phyloP scores from a whole-genome alignment of 2,329 filamentous ascomycete species.

The Penicillium sp. region DNA sequence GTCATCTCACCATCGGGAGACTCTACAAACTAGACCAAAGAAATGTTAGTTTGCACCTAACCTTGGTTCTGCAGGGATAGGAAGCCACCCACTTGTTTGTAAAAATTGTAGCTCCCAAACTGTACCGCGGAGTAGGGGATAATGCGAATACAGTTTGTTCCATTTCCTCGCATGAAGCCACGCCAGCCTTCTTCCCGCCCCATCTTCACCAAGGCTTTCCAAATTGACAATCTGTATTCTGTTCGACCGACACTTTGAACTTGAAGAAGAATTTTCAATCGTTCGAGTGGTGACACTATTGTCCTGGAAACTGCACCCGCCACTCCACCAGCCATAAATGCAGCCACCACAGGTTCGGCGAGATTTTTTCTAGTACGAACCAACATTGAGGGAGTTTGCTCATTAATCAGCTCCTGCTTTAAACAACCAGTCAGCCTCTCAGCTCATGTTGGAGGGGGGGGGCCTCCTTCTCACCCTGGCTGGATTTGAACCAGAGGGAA shows the following conservation, averaged over 20 bases:
- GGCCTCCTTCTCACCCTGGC: not conserved
- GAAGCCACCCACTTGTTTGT: slow-evolving; percentile 72
- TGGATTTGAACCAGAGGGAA: slow-evolving; percentile 15
- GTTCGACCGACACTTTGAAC: slow-evolving; percentile 85
- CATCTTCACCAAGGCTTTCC: slow-evolving; percentile 88
- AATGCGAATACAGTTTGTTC: slow-evolving; percentile 97
- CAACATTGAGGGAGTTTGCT: slow-evolving; percentile 21
- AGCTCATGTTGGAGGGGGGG: not conserved
- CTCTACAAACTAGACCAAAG: slow-evolving; percentile 65
- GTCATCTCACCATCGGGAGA: slow-evolving; percentile 71
- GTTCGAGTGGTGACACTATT: slow-evolving; percentile 91
- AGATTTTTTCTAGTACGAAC: slow-evolving; percentile 44
- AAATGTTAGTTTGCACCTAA: slow-evolving; percentile 11
- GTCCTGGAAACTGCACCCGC: slow-evolving; percentile 97
- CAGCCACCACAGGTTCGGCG: slow-evolving; percentile 81
- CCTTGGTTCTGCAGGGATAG: not conserved
- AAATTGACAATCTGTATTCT: slow-evolving; percentile 90
- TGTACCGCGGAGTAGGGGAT: slow-evolving; percentile 98
- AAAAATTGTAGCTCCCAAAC: slow-evolving; percentile 97
- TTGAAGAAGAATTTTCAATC: slow-evolving; percentile 97
- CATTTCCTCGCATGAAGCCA: slow-evolving; percentile 96
- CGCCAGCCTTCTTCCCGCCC: slow-evolving; percentile 95
- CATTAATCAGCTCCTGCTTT: slow-evolving; percentile 13
- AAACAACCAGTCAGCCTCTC: not conserved
- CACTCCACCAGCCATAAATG: slow-evolving; percentile 90